Base-by-base conservation (phyloP, 2,329 filamentous ascomycete species). In the Oidium heveae region DNA sequence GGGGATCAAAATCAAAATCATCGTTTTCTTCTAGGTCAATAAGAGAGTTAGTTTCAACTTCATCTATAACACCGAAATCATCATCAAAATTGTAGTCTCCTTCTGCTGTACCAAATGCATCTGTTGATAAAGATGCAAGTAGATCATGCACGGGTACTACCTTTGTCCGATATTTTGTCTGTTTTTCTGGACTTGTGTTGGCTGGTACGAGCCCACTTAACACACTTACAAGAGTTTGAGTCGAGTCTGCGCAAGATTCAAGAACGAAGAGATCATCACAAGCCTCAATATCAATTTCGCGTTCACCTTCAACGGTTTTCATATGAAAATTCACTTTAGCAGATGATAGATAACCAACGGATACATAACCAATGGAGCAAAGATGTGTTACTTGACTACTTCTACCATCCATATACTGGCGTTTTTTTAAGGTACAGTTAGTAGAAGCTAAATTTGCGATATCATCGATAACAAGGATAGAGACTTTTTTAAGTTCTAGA, bases 161-260 rank as follows among this genome's bases (percentile, higher is more conserved):
- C 57, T 89, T 78, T 0, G 88, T 95, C 37, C 85, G 77, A 66
- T 94, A 98, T 64, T 91, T 91, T 59, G 81, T 77, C 60, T 84
- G 81, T 57, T 82, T 86, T 62, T 77, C 89, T 1, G 88, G 86
- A 15, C 8, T 6, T 0, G 87, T 82, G 8, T 79, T 80, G 0
- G 91, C 89, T 4, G 89, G 91, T 39, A 81, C 79, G 4, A 98
- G 72, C 0, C 83, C 87, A 62, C 84, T 86, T 16, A 88, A 69
- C 44, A 94, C 74, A 1, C 76, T 74, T 54, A 94, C 82, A 15
- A 98, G 73, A 0, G 91, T 98, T 65, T 95, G 87, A 0, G 87
- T 96, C 1, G 91, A 98, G 67, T 98, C 91, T 33, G 91, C 91
- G 63, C 93, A 98, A 0, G 88, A 93, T 67, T 98, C 91, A 7